Conservation (phyloP, 139 green algal genomes). For the Chlorella sorokiniana region DNA sequence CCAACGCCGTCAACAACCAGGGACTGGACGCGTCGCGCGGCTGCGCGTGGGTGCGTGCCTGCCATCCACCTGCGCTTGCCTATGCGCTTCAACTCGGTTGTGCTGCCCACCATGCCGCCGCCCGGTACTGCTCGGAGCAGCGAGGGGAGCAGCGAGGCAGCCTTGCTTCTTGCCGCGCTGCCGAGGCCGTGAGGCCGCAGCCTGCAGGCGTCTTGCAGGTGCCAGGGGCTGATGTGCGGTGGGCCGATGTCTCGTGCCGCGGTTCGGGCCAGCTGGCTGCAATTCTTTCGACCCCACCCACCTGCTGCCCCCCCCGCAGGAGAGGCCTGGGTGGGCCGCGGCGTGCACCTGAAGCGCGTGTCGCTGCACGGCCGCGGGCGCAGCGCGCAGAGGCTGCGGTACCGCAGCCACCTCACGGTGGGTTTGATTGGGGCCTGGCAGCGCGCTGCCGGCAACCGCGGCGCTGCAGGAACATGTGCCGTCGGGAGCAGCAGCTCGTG, state of each 20-base stretch:
- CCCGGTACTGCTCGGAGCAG: no score
- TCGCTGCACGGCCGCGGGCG: constrained; percentile 47
- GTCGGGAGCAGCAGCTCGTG: not conserved
- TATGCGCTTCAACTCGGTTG: no score
- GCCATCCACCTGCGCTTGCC: no score
- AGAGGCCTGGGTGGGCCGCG: constrained; percentile 53
- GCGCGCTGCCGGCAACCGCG: not conserved
- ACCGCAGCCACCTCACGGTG: constrained; percentile 60
- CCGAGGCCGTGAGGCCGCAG: no score
- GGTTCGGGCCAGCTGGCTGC: no score
- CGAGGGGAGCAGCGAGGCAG: no score
- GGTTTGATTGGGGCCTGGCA: not conserved
- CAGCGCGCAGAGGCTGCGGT: constrained; percentile 38
- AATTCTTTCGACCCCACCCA: not conserved
- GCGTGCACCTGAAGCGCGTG: constrained; percentile 48
- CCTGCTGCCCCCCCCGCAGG: not conserved
- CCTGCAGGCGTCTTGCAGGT: no score
- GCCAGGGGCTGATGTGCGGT: no score
- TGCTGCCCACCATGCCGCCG: no score
- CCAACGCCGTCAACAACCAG: constrained; percentile 52
- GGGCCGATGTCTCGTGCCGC: no score
- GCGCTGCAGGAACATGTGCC: not conserved
- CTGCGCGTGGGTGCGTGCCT: constrained; percentile 33
- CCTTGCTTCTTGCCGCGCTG: no score
- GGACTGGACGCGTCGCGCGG: constrained; percentile 38